Evolutionary conservation across 768 basidiomycete genomes (phyloP).

Genomic region (Polyporus arcularius): DNA sequence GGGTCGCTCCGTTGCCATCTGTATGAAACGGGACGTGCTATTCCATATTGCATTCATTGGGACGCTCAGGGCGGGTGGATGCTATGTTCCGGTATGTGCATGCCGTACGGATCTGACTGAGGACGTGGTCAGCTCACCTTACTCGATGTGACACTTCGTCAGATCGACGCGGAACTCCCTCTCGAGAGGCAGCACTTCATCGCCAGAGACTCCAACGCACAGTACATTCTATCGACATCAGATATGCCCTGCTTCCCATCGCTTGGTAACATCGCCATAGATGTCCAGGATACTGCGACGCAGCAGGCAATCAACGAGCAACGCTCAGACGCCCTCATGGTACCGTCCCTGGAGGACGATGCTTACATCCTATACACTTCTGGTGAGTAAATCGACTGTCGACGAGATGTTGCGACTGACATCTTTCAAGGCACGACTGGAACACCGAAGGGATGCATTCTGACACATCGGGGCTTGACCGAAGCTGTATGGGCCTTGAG

Average conservation of each 20-base stretch:
- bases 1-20: slow-evolving; percentile 48
- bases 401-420: background rate
- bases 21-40: slow-evolving; percentile 41
- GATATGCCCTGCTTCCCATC: slow-evolving; percentile 27
- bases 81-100: slow-evolving; percentile 49
- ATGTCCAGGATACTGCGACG: slow-evolving; percentile 23
- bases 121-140: background rate
- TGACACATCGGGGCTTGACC: slow-evolving; percentile 37
- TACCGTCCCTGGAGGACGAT: slow-evolving; percentile 33
- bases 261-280: slow-evolving; percentile 26
- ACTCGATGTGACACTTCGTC: background rate
- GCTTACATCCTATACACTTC: slow-evolving; percentile 55
- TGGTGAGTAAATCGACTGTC: slow-evolving; percentile 30
- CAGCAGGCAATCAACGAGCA: slow-evolving; percentile 32
- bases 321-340: slow-evolving; percentile 30
- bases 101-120: background rate
- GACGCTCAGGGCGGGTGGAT: slow-evolving; percentile 49
- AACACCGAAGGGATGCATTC: slow-evolving; percentile 51
- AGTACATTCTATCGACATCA: slow-evolving; percentile 38
- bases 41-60: slow-evolving; percentile 47
- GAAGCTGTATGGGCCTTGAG: slow-evolving; percentile 34
- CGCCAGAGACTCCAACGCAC: slow-evolving; percentile 42
- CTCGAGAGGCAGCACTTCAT: slow-evolving; percentile 47
- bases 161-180: slow-evolving; percentile 56
- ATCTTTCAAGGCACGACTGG: slow-evolving; percentile 48